Evolutionary conservation across 2,329 filamentous ascomycete genomes (phyloP), one percentile per base, ranked within the genome.

Genomic region (Ophiocordyceps camponoti-leonardi): DNA sequence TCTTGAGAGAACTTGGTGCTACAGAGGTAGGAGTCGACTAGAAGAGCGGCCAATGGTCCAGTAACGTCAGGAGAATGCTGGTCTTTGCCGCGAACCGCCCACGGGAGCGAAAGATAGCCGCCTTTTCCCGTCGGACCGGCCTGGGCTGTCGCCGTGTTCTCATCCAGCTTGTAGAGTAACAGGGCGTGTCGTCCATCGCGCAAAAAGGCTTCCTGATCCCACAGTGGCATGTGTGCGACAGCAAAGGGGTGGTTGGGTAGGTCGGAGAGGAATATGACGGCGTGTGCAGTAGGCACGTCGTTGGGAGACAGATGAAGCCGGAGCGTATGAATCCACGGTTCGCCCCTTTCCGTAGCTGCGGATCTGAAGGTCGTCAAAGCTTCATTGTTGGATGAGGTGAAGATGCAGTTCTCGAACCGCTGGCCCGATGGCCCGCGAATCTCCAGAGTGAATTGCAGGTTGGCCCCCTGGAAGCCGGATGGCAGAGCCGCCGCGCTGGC

Each of bases 1-100:
- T 98, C 88, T 58, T 98, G 92, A 0, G 90, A 95, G 58, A 94
- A 94, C 48, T 81, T 77, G 0, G 92, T 98, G 64, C 92, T 96
- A 70, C 88, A 95, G 7, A 98, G 75, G 54, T 86, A 93, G 0
- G 88, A 94, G 48, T 84, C 77, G 12, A 94, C 66, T 13, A 79
- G 76, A 31, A 98, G 64, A n/a, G 79, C 77, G 3, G 90, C 86
- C 52, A 94, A 73, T 3, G 84, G 81, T 0, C 85, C 86, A 6
- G 82, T 86, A 3, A 87, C 75, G 45, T 90, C 85, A 53, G 83
- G 81, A 26, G 78, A 73, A 42, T 78, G 71, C 56, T 81, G 75
- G 53, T 83, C 71, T 50, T 75, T 79, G 37, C 75, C 74, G 44
- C 77, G 72, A 4, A 83, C 68, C 51, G 75, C 81, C 83, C 88